Conservation (phyloP, 306 rosid genomes). For the Trichosanthes truncata region DNA sequence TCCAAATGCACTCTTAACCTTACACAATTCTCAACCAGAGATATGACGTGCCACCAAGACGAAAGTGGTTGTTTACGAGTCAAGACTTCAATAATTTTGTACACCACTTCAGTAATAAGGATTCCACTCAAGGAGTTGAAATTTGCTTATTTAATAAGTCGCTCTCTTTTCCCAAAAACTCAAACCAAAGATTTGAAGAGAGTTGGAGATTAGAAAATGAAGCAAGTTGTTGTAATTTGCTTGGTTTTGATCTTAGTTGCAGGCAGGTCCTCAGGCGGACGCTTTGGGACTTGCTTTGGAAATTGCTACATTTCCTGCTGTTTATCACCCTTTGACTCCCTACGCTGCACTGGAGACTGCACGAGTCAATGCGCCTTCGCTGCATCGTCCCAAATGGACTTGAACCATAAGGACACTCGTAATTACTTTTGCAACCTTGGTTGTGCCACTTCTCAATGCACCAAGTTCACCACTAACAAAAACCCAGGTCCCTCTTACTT, state of each 20-base stretch:
- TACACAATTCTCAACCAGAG: too few species aligned
- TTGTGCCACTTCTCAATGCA: slow-evolving; percentile 26
- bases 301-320: slow-evolving; percentile 23
- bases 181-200: too few species aligned
- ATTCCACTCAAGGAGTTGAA: too few species aligned
- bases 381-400: too few species aligned
- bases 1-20: too few species aligned
- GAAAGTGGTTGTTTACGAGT: too few species aligned
- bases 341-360: slow-evolving; percentile 18
- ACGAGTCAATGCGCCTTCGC: slow-evolving; percentile 22
- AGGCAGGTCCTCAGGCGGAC: slow-evolving; percentile 8
- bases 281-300: slow-evolving; percentile 23
- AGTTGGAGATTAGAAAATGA: too few species aligned
- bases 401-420: background rate
- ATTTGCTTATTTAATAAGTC: too few species aligned
- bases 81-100: too few species aligned
- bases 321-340: slow-evolving; percentile 11
- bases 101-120: too few species aligned
- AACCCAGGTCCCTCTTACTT: slow-evolving; percentile 29
- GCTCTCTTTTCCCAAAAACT: too few species aligned
- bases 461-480: slow-evolving; percentile 23
- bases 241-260: slow-evolving; percentile 6
- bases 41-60: too few species aligned
- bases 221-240: background rate
- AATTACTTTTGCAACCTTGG: slow-evolving; percentile 28